Percentiles rank a stretch among this genome's conserved stretches.
Evolutionary conservation across 768 basidiomycete species (phyloP).

Genomic region (Phylloporus sp.): DNA sequence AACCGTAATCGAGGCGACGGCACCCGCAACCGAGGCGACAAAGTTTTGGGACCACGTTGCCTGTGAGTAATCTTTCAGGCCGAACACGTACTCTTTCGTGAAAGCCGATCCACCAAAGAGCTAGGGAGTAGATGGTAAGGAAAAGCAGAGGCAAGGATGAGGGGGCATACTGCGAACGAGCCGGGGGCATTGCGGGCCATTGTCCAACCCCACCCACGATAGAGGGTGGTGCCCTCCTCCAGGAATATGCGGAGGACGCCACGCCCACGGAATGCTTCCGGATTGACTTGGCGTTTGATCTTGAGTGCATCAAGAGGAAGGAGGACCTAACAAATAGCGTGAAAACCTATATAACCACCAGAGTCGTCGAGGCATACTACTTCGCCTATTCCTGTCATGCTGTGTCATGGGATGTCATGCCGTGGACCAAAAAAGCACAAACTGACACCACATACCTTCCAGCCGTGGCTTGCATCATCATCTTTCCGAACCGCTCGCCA

Average conservation of each 20-base stretch:
- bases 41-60: slow-evolving; percentile 99
- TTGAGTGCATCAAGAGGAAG: slow-evolving; percentile 95
- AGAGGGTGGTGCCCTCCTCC: slow-evolving; percentile 89
- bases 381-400: slow-evolving; percentile 84
- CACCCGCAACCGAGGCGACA: slow-evolving; percentile 89
- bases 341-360: not conserved
- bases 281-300: slow-evolving; percentile 98
- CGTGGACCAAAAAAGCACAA: not conserved
- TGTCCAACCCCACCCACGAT: slow-evolving; percentile 99
- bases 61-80: slow-evolving; percentile 82
- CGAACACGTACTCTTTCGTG: slow-evolving; percentile 90
- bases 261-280: slow-evolving; percentile 94
- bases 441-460: slow-evolving; percentile 59
- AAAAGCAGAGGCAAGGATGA: not conserved
- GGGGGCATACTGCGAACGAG: slow-evolving; percentile 76
- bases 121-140: slow-evolving; percentile 36
- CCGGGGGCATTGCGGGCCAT: slow-evolving; percentile 97
- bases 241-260: slow-evolving; percentile 83
- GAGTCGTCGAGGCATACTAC: slow-evolving; percentile 52
- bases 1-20: slow-evolving; percentile 91
- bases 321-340: slow-evolving; percentile 54
- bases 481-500: slow-evolving; percentile 92
- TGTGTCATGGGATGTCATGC: slow-evolving; percentile 21
- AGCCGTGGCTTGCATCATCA: slow-evolving; percentile 92
- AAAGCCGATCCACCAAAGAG: slow-evolving; percentile 95